Evolutionary conservation across 2,329 filamentous ascomycete species (phyloP).

Genomic region (Penicillium sp.): DNA sequence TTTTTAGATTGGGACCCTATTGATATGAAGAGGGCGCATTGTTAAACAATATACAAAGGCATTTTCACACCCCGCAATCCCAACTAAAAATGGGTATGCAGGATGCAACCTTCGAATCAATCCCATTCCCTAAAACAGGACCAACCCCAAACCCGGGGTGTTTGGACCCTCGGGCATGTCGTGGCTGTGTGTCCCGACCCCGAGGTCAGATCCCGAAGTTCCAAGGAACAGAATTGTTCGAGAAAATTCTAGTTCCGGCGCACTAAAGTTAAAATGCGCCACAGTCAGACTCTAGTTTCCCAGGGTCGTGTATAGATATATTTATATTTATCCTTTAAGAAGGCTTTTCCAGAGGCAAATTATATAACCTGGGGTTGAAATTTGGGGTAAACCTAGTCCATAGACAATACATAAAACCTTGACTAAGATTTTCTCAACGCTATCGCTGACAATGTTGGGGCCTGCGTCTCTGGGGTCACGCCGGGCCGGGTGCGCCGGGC

Average conservation of each 20-base stretch:
- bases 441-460: not conserved
- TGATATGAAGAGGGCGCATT: too few relatives aligned
- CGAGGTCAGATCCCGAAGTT: not conserved
- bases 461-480: not conserved
- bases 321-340: too few relatives aligned
- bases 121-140: not conserved
- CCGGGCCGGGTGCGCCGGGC: conserved; percentile 10
- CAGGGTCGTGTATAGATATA: not conserved
- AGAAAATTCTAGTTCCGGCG: conserved; percentile 3
- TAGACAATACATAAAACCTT: not conserved
- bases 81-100: not conserved
- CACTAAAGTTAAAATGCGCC: not conserved
- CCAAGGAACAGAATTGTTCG: not conserved
- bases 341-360: not conserved
- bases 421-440: not conserved
- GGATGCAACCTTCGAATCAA: not conserved
- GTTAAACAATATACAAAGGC: too few relatives aligned
- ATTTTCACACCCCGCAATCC: not conserved
- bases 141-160: not conserved
- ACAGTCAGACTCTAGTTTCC: not conserved
- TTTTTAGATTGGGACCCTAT: too few relatives aligned
- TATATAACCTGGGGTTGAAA: not conserved
- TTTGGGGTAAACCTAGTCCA: not conserved
- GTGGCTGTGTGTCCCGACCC: not conserved
- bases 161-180: not conserved